Evolutionary conservation across 805 yeast genomes (phyloP), one percentile per base, ranked within the genome.

Genomic region (Starmerella stellata): DNA sequence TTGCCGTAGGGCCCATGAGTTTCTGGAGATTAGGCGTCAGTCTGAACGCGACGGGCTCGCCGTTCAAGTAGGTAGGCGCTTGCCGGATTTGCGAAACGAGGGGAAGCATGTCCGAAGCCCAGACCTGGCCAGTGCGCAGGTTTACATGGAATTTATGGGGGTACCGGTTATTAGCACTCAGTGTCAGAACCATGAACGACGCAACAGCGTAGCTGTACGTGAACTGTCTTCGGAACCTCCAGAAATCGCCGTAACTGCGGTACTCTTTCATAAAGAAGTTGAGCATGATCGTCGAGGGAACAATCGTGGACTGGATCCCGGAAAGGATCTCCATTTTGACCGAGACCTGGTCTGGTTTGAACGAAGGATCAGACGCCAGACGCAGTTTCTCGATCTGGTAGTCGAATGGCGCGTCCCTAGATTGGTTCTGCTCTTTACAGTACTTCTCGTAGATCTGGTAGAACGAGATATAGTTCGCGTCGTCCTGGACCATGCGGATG

Each of bases 31-130:
- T 90, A 17, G 99, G 98, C 4, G 98, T 87, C 52, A 90, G 66
- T 53, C 99, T 69, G 68, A 90, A 90, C 34, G 98, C 96, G 36
- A 90, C 95, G 45, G 83, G 73, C 55, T 90, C 99, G 14, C 83
- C 72, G 48, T 85, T 82, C 55, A 77, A 77, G 65, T 87, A 85
- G 20, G 87, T 66, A 20, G 99, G 99, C 0, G 78, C 70, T 2
- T 72, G 70, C 43, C 73, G 66, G 36, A 63, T 38, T 4, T 64
- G 56, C 4, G 62, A 61, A 36, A 61, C 43, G 4, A 58, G 50
- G 14, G 98, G 98, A 39, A 90, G 64, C 93, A 90, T 85, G 53
- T 92, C 98, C 4, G 87, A 74, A 0, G 95, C 83, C 75, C 90
- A 80, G 11, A 87, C 87, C 48, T 74, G 72, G 44, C 98, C 99